Conservation (phyloP, 176 grass and related monocot species). For the Stipa capillata region DNA sequence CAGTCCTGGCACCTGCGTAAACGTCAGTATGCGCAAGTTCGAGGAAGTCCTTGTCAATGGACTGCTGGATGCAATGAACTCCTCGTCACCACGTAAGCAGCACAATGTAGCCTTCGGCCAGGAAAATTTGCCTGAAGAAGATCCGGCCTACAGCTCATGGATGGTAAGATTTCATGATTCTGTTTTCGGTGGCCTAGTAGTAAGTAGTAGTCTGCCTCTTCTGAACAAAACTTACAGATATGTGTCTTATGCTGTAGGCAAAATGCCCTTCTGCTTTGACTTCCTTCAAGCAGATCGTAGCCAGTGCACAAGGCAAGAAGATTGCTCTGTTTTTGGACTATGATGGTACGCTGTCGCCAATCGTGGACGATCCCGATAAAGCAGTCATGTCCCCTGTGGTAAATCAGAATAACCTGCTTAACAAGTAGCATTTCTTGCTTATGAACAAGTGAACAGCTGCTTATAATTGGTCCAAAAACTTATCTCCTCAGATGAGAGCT, state of each 20-base stretch:
- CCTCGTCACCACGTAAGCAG: constrained; percentile 70
- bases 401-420: constrained; percentile 5
- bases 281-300: constrained; percentile 68
- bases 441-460: not conserved
- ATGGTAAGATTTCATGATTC: constrained; percentile 21
- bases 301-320: constrained; percentile 50
- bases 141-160: constrained; percentile 49
- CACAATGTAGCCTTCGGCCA: constrained; percentile 38
- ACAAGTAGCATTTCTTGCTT: constrained; percentile 9
- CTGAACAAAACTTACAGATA: constrained; percentile 2
- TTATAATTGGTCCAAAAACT: not conserved
- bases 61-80: constrained; percentile 86
- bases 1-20: constrained; percentile 32
- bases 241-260: constrained; percentile 25
- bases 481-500: constrained; percentile 62
- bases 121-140: constrained; percentile 23
- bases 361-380: constrained; percentile 84
- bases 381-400: constrained; percentile 73
- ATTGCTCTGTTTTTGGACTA: constrained; percentile 85
- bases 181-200: not conserved
- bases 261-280: constrained; percentile 72
- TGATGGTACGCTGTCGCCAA: constrained; percentile 72
- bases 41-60: constrained; percentile 61
- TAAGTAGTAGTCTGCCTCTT: not conserved
- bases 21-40: constrained; percentile 42